Evolutionary conservation across 169 alveolate species (phyloP), one percentile per base, ranked within the genome.

Genomic region (Pseudocohnilembus persalinus): DNA sequence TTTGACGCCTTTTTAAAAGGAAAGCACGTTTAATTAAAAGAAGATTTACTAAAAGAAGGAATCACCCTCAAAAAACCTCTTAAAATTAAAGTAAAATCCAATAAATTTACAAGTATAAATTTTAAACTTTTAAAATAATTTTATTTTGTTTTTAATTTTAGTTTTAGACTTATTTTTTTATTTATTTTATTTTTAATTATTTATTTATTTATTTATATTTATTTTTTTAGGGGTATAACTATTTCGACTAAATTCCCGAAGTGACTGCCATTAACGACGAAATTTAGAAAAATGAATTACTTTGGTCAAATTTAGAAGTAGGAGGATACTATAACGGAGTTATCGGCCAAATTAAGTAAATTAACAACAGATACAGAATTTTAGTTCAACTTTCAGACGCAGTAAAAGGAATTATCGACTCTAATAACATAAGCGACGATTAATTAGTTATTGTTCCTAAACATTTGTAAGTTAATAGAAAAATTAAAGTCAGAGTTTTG

Each of bases 381-480:
- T 89, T 83, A 31, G 92, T 92, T 24, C 88, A 84, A 30, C 35
- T 91, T 32, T 89, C 92, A 78, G 94, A 94, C 64, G 83, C 82
- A 81, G 90, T 91, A 32, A 83, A 77, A 49, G 95, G 92, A 26
- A 33, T 85, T 0, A 78, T 92, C 24, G 93, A 92, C 76, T 76
- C 80, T 20, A 80, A 73, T 28, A 93, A 94, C 73, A 78, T 92
- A 76, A 88, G 94, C 27, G 96, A 93, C 83, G 94, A 95, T 16
- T 63, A 87, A 34, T 83, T 82, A 78, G 83, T 88, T 73, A 82
- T 88, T n/a, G 90, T 93, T 73, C 87, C 88, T 64, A 89, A 88
- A 73, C 32, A 76, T 63, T 73, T 77, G 74, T 88, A 89, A 77
- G 81, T 78, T 29, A 93, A 93, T 0, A 92, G 88, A 87, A 73